Conservation (phyloP, 495 filamentous ascomycete species). For the Podospora conica region DNA sequence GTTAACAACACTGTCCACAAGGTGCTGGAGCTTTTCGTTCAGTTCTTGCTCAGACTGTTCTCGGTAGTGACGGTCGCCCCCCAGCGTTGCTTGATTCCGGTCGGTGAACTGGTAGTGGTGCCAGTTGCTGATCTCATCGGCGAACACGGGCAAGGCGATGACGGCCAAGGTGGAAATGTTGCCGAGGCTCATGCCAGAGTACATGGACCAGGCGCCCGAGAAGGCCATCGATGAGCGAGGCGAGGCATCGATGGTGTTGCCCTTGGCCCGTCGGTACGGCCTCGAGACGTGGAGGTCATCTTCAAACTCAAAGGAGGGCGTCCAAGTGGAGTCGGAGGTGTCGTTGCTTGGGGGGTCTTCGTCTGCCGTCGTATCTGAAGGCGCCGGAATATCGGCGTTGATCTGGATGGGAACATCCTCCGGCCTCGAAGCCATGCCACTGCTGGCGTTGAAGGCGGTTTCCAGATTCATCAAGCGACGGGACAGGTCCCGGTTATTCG, state of each 20-base stretch:
- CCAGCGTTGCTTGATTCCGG: too few relatives aligned
- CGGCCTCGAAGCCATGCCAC: background rate
- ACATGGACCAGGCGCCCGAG: conserved; percentile 14
- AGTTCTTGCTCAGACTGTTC: too few relatives aligned
- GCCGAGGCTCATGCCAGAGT: conserved; percentile 17
- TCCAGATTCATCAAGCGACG: background rate
- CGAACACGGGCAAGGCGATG: conserved; percentile 16
- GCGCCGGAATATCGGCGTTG: background rate
- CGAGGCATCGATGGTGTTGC: conserved; percentile 22
- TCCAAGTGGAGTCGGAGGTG: background rate
- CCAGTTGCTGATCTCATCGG: conserved; percentile 16
- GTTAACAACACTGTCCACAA: too few relatives aligned
- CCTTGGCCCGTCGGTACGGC: conserved; percentile 16
- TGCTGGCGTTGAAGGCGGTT: background rate
- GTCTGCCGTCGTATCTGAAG: background rate
- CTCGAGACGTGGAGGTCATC: conserved; percentile 16
- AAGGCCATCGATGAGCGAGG: conserved; percentile 15
- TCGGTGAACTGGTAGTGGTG: conserved; percentile 17
- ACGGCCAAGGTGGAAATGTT: conserved; percentile 19
- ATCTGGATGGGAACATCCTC: background rate
- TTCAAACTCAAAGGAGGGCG: conserved; percentile 12
- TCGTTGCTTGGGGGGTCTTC: background rate
- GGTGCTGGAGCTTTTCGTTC: too few relatives aligned
- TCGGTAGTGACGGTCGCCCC: too few relatives aligned
- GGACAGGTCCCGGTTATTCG: background rate